Percentiles rank a stretch among this genome's conserved stretches.
Evolutionary conservation across 2,329 filamentous ascomycete species (phyloP).

Genomic region (Nigrospora sphaerica): DNA sequence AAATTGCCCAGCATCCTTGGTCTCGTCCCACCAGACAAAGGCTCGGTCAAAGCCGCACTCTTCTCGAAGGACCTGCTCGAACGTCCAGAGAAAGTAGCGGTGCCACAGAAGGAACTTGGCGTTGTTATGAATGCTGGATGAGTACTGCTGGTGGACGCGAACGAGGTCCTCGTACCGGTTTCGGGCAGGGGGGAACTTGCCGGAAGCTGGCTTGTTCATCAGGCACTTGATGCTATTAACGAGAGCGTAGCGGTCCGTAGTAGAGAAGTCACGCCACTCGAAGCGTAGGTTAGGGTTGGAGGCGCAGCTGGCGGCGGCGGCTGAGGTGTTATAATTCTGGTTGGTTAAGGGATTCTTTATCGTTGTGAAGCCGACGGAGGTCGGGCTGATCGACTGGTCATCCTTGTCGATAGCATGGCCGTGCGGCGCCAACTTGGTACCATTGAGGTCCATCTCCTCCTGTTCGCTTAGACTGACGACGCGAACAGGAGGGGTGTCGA

Average conservation of each 20-base stretch:
- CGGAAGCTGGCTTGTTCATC: conserved; percentile 16
- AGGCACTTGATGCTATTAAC: conserved; percentile 21
- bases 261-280: conserved; percentile 19
- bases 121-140: conserved; percentile 22
- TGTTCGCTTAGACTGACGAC: too few species aligned
- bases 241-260: conserved; percentile 19
- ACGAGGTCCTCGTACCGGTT: conserved; percentile 26
- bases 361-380: too few species aligned
- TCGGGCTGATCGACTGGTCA: too few species aligned
- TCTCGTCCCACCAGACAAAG: conserved; percentile 26
- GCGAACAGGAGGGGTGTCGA: too few species aligned
- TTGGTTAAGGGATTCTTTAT: too few species aligned
- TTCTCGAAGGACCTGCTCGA: conserved; percentile 15
- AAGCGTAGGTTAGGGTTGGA: conserved; percentile 18
- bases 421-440: too few species aligned
- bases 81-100: conserved; percentile 11
- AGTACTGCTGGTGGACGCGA: too few species aligned
- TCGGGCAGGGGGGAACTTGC: conserved; percentile 13
- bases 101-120: conserved; percentile 25
- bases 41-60: conserved; percentile 23
- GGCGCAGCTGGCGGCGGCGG: not conserved
- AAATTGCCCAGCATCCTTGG: conserved; percentile 23
- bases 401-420: too few species aligned
- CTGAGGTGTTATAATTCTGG: not conserved
- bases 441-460: too few species aligned